Percentiles rank a stretch among this genome's conserved stretches.
phyloP scores from a whole-genome alignment of 768 basidiomycete genomes.

The Mycena sanguinolenta region DNA sequence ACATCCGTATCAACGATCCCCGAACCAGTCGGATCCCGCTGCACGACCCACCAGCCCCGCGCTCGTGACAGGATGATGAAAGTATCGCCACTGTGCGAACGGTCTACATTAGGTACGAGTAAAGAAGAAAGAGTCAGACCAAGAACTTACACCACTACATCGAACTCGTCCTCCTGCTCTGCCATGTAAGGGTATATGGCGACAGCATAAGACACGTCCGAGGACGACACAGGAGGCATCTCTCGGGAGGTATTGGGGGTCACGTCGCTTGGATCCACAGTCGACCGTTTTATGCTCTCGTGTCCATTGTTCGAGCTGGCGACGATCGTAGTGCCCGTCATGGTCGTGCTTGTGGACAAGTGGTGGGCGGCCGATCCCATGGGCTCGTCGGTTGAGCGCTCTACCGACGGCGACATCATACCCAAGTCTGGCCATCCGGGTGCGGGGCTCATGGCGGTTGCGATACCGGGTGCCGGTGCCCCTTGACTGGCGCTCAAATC shows the following conservation, averaged over 20 bases:
- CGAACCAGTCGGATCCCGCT: conserved; percentile 89
- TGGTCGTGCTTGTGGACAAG: conserved; percentile 50
- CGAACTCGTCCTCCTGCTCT: conserved; percentile 98
- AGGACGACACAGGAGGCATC: conserved; percentile 55
- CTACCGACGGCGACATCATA: conserved; percentile 69
- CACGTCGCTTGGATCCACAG: conserved; percentile 28
- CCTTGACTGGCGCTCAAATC: conserved; percentile 61
- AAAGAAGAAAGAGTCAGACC: conserved; percentile 10
- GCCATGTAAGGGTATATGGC: conserved; percentile 99
- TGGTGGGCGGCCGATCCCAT: conserved; percentile 52
- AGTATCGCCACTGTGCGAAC: conserved; percentile 82
- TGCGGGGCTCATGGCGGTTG: conserved; percentile 73
- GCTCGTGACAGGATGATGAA: conserved; percentile 94
- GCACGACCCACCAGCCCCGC: conserved; percentile 99
- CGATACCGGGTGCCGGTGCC: conserved; percentile 55
- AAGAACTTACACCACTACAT: conserved; percentile 89
- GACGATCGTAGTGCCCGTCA: conserved; percentile 46
- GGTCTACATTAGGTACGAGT: conserved; percentile 4
- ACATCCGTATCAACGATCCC: conserved; percentile 84
- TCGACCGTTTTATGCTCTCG: conserved; percentile 39
- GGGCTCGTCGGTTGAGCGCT: conserved; percentile 56
- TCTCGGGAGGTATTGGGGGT: conserved; percentile 50
- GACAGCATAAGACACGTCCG: conserved; percentile 91
- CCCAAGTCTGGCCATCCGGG: conserved; percentile 83
- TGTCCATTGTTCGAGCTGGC: conserved; percentile 43